Evolutionary conservation across 2,329 filamentous ascomycete species (phyloP).

Genomic region (Basipetospora chlamydospora): DNA sequence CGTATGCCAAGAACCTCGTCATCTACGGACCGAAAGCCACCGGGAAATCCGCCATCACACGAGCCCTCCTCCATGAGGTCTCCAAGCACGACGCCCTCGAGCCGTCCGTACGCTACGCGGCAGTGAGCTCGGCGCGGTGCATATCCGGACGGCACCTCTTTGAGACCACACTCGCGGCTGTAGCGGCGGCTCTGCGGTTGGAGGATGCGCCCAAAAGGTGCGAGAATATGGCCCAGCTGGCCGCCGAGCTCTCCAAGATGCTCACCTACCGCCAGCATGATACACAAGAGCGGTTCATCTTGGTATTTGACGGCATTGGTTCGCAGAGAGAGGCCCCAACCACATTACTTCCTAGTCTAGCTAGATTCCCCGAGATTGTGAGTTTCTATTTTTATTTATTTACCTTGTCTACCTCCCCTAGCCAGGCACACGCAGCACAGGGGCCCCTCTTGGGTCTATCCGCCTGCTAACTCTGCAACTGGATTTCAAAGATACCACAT

Average conservation of each 20-base stretch:
- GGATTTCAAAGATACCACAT: slow-evolving; percentile 59
- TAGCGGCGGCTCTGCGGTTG: slow-evolving; percentile 36
- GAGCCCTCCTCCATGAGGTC: neutral
- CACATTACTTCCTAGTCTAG: slow-evolving; percentile 68
- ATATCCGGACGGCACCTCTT: slow-evolving; percentile 10
- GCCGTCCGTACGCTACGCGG: slow-evolving; percentile 35
- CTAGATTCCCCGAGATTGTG: slow-evolving; percentile 68
- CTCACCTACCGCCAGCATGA: slow-evolving; percentile 29
- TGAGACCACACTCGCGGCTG: slow-evolving; percentile 51
- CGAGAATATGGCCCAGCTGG: slow-evolving; percentile 66
- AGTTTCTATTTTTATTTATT: slow-evolving; percentile 16
- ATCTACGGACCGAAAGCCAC: slow-evolving; percentile 76
- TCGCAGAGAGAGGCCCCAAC: slow-evolving; percentile 64
- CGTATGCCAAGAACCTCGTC: slow-evolving; percentile 59
- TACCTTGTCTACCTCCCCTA: no score
- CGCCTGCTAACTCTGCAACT: slow-evolving; percentile 6
- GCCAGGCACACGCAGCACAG: no score
- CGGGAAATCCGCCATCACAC: slow-evolving; percentile 58
- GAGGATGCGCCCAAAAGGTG: slow-evolving; percentile 45
- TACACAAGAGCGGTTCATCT: slow-evolving; percentile 46
- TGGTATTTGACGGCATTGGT: slow-evolving; percentile 83
- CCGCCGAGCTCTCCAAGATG: slow-evolving; percentile 55
- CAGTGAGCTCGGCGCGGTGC: slow-evolving; percentile 26
- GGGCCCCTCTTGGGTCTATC: neutral
- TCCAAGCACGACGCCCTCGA: slow-evolving; percentile 5